Base-by-base conservation (phyloP, 129 eudicot species). In the Solidago caesia region DNA sequence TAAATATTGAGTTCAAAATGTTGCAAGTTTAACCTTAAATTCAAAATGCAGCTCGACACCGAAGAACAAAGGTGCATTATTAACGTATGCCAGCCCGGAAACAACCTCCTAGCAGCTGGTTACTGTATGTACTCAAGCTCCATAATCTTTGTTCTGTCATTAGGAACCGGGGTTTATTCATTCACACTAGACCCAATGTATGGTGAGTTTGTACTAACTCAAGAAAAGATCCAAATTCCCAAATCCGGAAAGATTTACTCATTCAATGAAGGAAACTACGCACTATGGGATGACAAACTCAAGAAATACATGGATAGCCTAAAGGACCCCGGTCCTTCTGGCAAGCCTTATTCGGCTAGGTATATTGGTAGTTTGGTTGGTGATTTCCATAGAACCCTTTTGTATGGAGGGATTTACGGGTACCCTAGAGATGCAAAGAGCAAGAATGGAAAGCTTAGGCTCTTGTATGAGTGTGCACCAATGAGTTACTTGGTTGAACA, bases 101-200 rank as follows among this genome's bases (percentile, higher is more conserved):
- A 21, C 74, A 94, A 94, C 81, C 97, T 94, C 51, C 93, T 94
- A 16, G 98, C 97, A 10, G 98, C 98, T 5, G 98, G 98, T 42
- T 94, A 94, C 82, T 94, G 98, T 79, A 91, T 94, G 97, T 94
- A 94, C 91, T 94, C 97, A 3, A 94, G 98, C 85, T 94, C 98
- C 8, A 79, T 94, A n/a, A 88, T 94, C 82, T 94, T 94, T 69
- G 97, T 91, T 15, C 81, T 94, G 25, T 85, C 98, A 41, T 71
- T 94, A 4, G 98, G 98, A 21, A 83, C 73, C 1, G 98, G 98
- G 2, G 98, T 90, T 5, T 94, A 29, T n/a, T 75, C 93, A 13
- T 94, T 94, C 84, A 89, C 88, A 5, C 67, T 94, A 81, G 98
- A 94, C 78, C 98, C 98, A 8, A 83, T 91, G 97, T 94, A 88